phyloP scores from a whole-genome alignment of 2,329 filamentous ascomycete genomes.

The Lasiodiplodia theobromae region DNA sequence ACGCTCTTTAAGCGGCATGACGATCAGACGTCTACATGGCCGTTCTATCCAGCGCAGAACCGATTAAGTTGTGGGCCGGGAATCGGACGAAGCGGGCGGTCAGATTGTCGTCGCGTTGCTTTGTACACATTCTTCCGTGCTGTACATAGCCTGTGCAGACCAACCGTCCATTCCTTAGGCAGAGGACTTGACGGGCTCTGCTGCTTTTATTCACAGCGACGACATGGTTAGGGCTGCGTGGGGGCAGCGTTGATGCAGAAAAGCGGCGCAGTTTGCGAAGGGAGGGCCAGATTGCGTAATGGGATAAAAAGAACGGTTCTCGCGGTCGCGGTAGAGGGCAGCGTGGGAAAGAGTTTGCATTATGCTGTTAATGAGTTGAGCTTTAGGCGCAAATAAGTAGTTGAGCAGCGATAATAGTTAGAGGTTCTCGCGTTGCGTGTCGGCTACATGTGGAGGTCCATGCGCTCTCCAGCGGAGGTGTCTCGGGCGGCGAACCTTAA shows the following conservation, averaged over 20 bases:
- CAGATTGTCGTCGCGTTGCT: slow-evolving; percentile 28
- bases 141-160: slow-evolving; percentile 31
- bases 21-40: not conserved
- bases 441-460: not conserved
- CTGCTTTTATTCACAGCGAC: slow-evolving; percentile 16
- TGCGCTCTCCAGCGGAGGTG: not conserved
- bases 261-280: slow-evolving; percentile 13
- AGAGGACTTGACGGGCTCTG: not conserved
- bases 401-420: slow-evolving; percentile 29
- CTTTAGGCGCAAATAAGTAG: slow-evolving; percentile 29
- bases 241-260: not conserved
- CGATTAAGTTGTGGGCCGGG: not conserved
- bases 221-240: slow-evolving; percentile 2
- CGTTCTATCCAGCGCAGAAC: slow-evolving; percentile 4
- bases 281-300: slow-evolving; percentile 12
- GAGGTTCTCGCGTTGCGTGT: slow-evolving; percentile 16
- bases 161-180: slow-evolving; percentile 27
- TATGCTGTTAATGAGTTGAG: slow-evolving; percentile 28
- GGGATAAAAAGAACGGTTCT: slow-evolving; percentile 20
- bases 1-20: slow-evolving; percentile 59
- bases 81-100: not conserved
- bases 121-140: slow-evolving; percentile 28
- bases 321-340: slow-evolving; percentile 7
- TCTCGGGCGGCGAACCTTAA: not conserved
- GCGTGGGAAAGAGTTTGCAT: slow-evolving; percentile 19